phyloP scores from a whole-genome alignment of 768 basidiomycete genomes.

The Mycena filopes region DNA sequence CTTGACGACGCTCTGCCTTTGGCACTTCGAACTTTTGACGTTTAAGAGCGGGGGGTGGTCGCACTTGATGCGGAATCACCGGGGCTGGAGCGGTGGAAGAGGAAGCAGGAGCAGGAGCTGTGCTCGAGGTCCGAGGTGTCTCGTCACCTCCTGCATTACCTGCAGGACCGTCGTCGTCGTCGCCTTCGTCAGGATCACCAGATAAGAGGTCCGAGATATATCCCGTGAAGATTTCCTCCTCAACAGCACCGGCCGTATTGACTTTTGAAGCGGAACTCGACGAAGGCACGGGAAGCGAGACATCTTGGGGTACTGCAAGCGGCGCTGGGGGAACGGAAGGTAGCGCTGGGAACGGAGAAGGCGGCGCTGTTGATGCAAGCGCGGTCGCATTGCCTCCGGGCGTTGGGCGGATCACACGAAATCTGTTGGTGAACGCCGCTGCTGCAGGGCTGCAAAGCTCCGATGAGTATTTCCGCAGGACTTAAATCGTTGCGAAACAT shows the following conservation, averaged over 20 bases:
- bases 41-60: constrained; percentile 35
- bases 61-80: neutral
- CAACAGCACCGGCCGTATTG: neutral
- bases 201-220: neutral
- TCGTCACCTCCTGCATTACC: neutral
- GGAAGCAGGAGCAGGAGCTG: neutral
- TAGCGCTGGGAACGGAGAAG: too few relatives aligned
- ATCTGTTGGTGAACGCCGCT: neutral
- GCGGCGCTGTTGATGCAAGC: too few relatives aligned
- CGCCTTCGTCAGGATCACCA: neutral
- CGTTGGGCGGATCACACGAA: too few relatives aligned
- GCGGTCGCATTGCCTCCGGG: too few relatives aligned
- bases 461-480: too few relatives aligned
- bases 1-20: neutral
- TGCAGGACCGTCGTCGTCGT: neutral
- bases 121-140: neutral
- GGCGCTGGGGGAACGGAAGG: too few relatives aligned
- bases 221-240: neutral
- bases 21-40: constrained; percentile 37
- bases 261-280: neutral
- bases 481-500: too few relatives aligned
- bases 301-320: too few relatives aligned
- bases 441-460: neutral
- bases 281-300: neutral
- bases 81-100: neutral